A percentile compares a stretch with the other conserved stretches of the same genome.
Evolutionary conservation across 2,329 filamentous ascomycete species (phyloP).

Genomic region (Aspergillus sp.): DNA sequence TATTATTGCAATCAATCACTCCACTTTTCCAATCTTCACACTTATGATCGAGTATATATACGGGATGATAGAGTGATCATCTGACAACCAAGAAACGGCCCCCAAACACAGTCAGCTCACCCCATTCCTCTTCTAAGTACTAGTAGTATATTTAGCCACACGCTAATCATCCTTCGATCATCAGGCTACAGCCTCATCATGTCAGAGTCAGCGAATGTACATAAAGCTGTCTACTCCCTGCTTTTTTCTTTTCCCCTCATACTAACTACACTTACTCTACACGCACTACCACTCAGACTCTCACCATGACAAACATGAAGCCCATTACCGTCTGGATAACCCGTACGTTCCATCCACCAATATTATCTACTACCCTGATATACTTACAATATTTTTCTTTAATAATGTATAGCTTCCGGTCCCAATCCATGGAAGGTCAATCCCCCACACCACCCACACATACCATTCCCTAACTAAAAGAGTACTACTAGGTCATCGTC

Average conservation of each 20-base stretch:
- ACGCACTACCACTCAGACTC: not conserved
- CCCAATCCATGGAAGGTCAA: not conserved
- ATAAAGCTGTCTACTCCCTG: too few relatives aligned
- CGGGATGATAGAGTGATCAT: too few relatives aligned
- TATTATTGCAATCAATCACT: not conserved
- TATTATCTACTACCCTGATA: not conserved
- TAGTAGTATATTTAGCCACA: too few relatives aligned
- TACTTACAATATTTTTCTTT: not conserved
- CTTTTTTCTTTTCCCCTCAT: too few relatives aligned
- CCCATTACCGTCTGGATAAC: not conserved
- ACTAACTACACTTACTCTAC: not conserved
- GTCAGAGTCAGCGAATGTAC: too few relatives aligned
- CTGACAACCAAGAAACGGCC: too few relatives aligned
- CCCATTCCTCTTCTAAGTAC: too few relatives aligned
- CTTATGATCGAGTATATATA: too few relatives aligned
- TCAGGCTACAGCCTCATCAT: too few relatives aligned
- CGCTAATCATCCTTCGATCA: too few relatives aligned
- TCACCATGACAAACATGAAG: not conserved
- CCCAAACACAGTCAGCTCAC: too few relatives aligned
- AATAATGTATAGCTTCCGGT: not conserved
- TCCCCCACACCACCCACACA: not conserved
- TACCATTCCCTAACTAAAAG: not conserved
- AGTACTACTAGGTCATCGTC: not conserved
- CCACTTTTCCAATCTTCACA: too few relatives aligned
- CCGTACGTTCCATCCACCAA: not conserved